Evolutionary conservation across 2,329 filamentous ascomycete genomes (phyloP).

Genomic region (Penicillium sp.): DNA sequence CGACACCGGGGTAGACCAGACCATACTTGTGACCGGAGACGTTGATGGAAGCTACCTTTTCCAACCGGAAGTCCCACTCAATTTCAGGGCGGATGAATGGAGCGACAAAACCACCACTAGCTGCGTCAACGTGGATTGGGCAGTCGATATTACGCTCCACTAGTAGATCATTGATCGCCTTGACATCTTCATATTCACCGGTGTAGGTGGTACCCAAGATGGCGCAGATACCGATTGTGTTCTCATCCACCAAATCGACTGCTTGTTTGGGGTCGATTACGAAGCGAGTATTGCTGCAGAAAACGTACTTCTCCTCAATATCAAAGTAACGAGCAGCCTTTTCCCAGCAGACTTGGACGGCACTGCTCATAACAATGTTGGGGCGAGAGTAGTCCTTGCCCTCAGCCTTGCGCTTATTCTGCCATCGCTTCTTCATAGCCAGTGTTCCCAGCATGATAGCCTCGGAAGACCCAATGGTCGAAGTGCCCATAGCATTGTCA

Average conservation of each 20-base stretch:
- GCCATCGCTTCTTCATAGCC: slow-evolving; percentile 95
- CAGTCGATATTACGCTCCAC: slow-evolving; percentile 71
- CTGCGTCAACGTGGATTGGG: slow-evolving; percentile 91
- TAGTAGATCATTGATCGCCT: slow-evolving; percentile 85
- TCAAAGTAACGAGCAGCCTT: slow-evolving; percentile 89
- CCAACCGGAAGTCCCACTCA: slow-evolving; percentile 87
- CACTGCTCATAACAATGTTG: slow-evolving; percentile 93
- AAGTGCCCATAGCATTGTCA: slow-evolving; percentile 75
- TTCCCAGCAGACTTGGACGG: slow-evolving; percentile 97
- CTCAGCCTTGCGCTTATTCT: slow-evolving; percentile 76
- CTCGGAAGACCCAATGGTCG: slow-evolving; percentile 85
- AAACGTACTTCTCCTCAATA: slow-evolving; percentile 80
- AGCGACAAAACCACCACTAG: slow-evolving; percentile 86
- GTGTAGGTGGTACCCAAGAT: slow-evolving; percentile 95
- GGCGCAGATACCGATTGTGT: slow-evolving; percentile 84
- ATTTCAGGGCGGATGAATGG: slow-evolving; percentile 84
- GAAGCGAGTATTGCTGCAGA: slow-evolving; percentile 60
- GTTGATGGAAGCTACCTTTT: slow-evolving; percentile 90
- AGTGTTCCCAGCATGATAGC: slow-evolving; percentile 55
- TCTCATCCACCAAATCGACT: slow-evolving; percentile 63
- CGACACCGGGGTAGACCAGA: slow-evolving; percentile 82
- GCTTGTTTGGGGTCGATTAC: slow-evolving; percentile 64
- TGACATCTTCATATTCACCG: slow-evolving; percentile 91
- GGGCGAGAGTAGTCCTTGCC: slow-evolving; percentile 78
- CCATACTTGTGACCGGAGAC: slow-evolving; percentile 89